These are phyloP conservation scores for Fereydounia khargensis DNA, from an alignment of 1,284 basidiomycete genomes.

Conservation along the genomic window DNA sequence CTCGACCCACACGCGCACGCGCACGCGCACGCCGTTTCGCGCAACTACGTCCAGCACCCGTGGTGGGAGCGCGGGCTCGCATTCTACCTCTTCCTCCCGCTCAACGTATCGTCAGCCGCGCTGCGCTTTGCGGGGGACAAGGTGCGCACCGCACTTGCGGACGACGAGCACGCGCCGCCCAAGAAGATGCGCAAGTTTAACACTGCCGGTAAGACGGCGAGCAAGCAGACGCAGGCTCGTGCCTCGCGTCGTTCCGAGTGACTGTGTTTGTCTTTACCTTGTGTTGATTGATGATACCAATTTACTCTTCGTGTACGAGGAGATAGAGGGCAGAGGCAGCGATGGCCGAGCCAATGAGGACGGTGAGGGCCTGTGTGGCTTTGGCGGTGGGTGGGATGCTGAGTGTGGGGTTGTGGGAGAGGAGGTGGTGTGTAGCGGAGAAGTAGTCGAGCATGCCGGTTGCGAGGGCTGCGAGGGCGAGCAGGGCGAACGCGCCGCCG, in stretches of 20 bases:
- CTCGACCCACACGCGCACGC: neutral
- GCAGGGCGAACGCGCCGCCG: conserved; percentile 9
- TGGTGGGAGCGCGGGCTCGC: conserved; percentile 35
- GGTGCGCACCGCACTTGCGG: conserved; percentile 19
- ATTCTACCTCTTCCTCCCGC: conserved; percentile 37
- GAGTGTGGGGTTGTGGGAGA: conserved; percentile 22
- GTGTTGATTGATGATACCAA: neutral
- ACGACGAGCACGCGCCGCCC: conserved; percentile 18
- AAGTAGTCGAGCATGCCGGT: conserved; percentile 17
- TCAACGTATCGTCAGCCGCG: conserved; percentile 32
- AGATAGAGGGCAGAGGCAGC: conserved; percentile 14
- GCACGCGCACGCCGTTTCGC: neutral
- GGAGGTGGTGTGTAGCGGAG: conserved; percentile 8
- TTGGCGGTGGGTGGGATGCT: conserved; percentile 2
- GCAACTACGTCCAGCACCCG: conserved; percentile 9
- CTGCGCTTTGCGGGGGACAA: conserved; percentile 33
- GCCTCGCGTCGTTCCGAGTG: neutral
- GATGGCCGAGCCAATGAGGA: conserved; percentile 14
- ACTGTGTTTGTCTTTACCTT: neutral
- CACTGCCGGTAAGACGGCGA: no score
- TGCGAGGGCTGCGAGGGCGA: conserved; percentile 7
- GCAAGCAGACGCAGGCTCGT: no score
- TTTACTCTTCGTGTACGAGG: conserved; percentile 1
- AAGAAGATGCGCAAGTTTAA: conserved; percentile 17
- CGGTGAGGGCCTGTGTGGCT: conserved; percentile 20